These are phyloP conservation scores for Ophiobolus disseminans DNA, from an alignment of 2,329 filamentous ascomycete genomes.

Conservation along the genomic window DNA sequence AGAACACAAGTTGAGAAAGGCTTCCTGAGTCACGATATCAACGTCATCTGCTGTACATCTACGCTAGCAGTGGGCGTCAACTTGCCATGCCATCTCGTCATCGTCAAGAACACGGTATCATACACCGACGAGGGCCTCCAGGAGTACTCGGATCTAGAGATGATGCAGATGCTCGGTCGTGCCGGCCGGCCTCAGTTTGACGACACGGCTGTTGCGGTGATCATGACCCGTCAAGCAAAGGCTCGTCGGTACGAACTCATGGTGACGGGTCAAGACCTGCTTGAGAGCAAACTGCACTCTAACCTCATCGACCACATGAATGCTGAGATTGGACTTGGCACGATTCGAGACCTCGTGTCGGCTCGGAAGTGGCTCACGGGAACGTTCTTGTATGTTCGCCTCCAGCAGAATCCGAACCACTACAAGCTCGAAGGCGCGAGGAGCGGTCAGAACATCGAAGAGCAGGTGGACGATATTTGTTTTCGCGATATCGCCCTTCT, in stretches of 20 bases:
- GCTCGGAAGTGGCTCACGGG: constrained; percentile 77
- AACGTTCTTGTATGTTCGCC: constrained; percentile 79
- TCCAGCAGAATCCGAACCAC: constrained; percentile 72
- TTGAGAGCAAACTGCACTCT: constrained; percentile 80
- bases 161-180: constrained; percentile 90
- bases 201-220: constrained; percentile 75
- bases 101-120: constrained; percentile 78
- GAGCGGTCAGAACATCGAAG: constrained; percentile 62
- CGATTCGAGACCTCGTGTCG: constrained; percentile 68
- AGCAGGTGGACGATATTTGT: constrained; percentile 73
- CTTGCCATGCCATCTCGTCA: constrained; percentile 80
- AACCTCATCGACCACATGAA: constrained; percentile 86
- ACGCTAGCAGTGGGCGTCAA: constrained; percentile 86
- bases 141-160: constrained; percentile 81
- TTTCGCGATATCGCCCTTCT: constrained; percentile 71
- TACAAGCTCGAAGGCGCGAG: constrained; percentile 69
- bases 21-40: constrained; percentile 75
- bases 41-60: constrained; percentile 85
- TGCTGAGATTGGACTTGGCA: constrained; percentile 80
- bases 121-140: constrained; percentile 63
- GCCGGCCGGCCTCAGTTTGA: constrained; percentile 87
- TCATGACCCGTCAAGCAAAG: constrained; percentile 75
- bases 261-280: constrained; percentile 72
- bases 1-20: constrained; percentile 70
- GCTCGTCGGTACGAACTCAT: constrained; percentile 73